These are phyloP conservation scores for Penicillium glabrum DNA, from an alignment of 2,329 filamentous ascomycete species.

Conservation along the genomic window DNA sequence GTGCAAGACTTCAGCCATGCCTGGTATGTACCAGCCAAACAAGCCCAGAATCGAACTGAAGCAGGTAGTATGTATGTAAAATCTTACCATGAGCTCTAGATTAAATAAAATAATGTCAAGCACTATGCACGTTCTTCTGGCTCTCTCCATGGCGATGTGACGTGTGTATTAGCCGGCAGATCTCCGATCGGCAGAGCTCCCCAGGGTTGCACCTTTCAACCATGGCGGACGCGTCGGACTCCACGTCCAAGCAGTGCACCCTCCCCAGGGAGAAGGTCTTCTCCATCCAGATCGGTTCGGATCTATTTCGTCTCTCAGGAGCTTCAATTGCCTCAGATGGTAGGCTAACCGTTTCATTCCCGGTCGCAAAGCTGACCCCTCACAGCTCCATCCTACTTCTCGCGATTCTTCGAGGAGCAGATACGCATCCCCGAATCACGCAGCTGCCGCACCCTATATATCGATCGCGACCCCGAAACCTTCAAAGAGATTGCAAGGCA, in stretches of 20 bases:
- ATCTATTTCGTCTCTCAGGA: conserved; percentile 68
- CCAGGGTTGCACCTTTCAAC: background rate
- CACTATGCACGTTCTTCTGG: background rate
- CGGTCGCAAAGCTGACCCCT: conserved; percentile 44
- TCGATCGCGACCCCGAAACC: conserved; percentile 86
- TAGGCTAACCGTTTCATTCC: conserved; percentile 41
- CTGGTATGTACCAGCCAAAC: no score
- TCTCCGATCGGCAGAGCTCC: background rate
- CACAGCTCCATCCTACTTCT: conserved; percentile 93
- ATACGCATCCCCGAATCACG: conserved; percentile 61
- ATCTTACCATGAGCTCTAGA: no score
- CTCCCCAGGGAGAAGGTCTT: conserved; percentile 64
- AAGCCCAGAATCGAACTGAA: no score
- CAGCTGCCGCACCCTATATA: conserved; percentile 78
- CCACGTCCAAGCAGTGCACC: conserved; percentile 9
- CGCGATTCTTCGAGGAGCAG: conserved; percentile 87
- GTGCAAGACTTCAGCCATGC: no score
- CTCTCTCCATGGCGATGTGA: background rate
- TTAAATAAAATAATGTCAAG: background rate
- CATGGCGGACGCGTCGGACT: conserved; percentile 1
- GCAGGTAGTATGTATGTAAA: no score
- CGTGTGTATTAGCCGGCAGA: background rate
- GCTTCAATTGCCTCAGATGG: conserved; percentile 72
- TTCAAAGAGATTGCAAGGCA: conserved; percentile 89
- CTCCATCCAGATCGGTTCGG: conserved; percentile 68